These are phyloP conservation scores for Phytopythium cucurbitacearum DNA, from an alignment of 352 stramenopile genomes.

Conservation along the genomic window DNA sequence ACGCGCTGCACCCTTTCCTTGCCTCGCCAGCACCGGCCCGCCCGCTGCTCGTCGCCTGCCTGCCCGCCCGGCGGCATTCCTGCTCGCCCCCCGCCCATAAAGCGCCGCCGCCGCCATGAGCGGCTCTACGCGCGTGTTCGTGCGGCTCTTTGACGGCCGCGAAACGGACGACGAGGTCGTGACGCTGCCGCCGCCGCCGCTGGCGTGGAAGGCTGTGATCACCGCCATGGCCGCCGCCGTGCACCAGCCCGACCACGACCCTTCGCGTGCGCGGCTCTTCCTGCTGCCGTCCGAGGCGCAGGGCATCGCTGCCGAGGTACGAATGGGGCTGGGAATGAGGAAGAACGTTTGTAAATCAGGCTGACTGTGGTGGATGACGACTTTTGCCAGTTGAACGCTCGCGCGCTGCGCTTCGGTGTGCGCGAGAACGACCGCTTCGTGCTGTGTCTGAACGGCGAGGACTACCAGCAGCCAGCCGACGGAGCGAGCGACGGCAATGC, in stretches of 20 bases:
- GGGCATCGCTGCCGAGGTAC: constrained; percentile 61
- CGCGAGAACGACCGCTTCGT: constrained; percentile 78
- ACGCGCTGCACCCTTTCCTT: neutral
- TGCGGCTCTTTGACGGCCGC: constrained; percentile 65
- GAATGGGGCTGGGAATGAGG: constrained; percentile 1
- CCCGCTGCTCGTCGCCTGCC: neutral
- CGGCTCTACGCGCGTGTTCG: constrained; percentile 55
- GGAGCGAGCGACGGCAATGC: neutral
- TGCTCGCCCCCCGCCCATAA: neutral
- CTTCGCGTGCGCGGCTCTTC: constrained; percentile 40
- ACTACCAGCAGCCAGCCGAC: constrained; percentile 49
- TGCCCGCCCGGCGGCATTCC: neutral
- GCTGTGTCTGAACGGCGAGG: constrained; percentile 60
- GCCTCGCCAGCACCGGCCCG: neutral
- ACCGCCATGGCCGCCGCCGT: constrained; percentile 58
- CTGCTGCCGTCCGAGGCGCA: constrained; percentile 48
- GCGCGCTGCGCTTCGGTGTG: constrained; percentile 67
- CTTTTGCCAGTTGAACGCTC: constrained; percentile 47
- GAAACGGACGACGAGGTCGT: constrained; percentile 68
- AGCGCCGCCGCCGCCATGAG: constrained; percentile 20
- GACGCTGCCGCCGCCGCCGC: constrained; percentile 53
- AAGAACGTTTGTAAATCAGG: neutral
- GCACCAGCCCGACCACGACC: constrained; percentile 21
- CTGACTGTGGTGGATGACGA: constrained; percentile 8
- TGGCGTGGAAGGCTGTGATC: constrained; percentile 66